Percentiles rank a stretch among this genome's conserved stretches.
phyloP scores from a whole-genome alignment of 108 stramenopile genomes.

The Seminavis robusta region DNA sequence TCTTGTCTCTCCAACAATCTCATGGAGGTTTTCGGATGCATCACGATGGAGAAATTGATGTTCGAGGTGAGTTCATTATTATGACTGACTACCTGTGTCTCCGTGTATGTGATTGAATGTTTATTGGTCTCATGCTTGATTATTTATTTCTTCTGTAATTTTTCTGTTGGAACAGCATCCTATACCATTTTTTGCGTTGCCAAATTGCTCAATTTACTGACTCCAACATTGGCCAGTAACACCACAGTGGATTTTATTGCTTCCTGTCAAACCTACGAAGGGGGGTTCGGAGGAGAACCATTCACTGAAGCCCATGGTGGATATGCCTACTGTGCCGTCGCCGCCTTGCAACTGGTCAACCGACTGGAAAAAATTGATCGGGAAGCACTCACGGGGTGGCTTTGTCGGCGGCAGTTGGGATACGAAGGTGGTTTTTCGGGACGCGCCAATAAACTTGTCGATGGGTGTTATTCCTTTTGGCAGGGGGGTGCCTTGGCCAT shows the following conservation, averaged over 20 bases:
- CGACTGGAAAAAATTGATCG: conserved; percentile 40
- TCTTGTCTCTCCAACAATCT: conserved; percentile 38
- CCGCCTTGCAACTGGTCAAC: conserved; percentile 47
- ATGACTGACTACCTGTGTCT: too few species aligned
- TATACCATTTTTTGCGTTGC: conserved; percentile 89
- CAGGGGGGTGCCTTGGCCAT: conserved; percentile 90
- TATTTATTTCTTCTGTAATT: too few species aligned
- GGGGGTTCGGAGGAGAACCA: conserved; percentile 96
- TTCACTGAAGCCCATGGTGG: conserved; percentile 97
- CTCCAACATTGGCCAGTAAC: conserved; percentile 32
- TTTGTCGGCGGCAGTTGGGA: conserved; percentile 80
- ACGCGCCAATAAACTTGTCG: conserved; percentile 96
- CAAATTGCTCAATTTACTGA: conserved; percentile 63
- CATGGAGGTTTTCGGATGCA: conserved; percentile 93
- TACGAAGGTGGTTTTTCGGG: conserved; percentile 97
- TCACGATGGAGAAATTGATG: conserved; percentile 96
- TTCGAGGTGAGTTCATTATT: too few species aligned
- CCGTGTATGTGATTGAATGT: too few species aligned
- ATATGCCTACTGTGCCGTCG: conserved; percentile 96
- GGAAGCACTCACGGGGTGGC: conserved; percentile 71
- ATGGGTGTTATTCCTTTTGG: conserved; percentile 99
- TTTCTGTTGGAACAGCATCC: too few species aligned
- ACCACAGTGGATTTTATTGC: conserved; percentile 42
- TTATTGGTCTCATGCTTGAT: too few species aligned
- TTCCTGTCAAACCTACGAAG: conserved; percentile 95